phyloP scores from a whole-genome alignment of 2,329 filamentous ascomycete species.

The Colletotrichum ledebouriae region DNA sequence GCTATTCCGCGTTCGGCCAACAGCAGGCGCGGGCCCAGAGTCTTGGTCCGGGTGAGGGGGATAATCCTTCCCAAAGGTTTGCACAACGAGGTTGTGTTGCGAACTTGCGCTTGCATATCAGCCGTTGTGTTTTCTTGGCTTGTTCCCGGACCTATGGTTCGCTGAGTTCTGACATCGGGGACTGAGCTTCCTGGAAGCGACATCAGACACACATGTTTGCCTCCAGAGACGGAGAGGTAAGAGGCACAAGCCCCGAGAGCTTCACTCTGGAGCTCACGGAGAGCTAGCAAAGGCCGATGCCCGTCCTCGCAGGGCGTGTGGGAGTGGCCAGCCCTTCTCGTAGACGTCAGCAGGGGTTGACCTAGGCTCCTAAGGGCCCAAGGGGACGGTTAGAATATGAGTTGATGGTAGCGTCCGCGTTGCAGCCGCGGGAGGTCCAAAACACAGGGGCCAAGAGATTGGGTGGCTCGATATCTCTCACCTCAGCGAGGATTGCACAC shows the following conservation, averaged over 20 bases:
- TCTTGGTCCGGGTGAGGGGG: conserved; percentile 27
- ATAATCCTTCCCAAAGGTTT: conserved; percentile 19
- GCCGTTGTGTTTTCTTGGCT: conserved; percentile 18
- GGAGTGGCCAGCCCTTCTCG: neutral
- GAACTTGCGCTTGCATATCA: conserved; percentile 27
- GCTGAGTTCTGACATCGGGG: conserved; percentile 31
- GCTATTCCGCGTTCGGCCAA: conserved; percentile 12
- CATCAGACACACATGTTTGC: conserved; percentile 30
- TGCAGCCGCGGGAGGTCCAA: conserved; percentile 39
- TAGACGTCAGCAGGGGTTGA: conserved; percentile 35
- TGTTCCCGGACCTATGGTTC: conserved; percentile 31
- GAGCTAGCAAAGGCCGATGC: conserved; percentile 36
- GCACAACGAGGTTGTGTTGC: conserved; percentile 8
- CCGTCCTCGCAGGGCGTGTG: conserved; percentile 34
- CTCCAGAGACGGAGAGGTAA: conserved; percentile 15
- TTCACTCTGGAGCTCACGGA: conserved; percentile 26
- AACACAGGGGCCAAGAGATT: conserved; percentile 38
- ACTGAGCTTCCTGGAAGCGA: conserved; percentile 9
- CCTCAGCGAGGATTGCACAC: conserved; percentile 5
- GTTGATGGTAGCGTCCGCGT: conserved; percentile 32
- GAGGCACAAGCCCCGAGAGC: conserved; percentile 30
- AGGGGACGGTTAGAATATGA: conserved; percentile 38
- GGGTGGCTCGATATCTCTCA: conserved; percentile 23
- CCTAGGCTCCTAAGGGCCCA: conserved; percentile 37
- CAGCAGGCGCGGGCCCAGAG: conserved; percentile 23